These are phyloP conservation scores for Arachis stenosperma DNA, from an alignment of 306 rosid genomes.

Conservation along the genomic window DNA sequence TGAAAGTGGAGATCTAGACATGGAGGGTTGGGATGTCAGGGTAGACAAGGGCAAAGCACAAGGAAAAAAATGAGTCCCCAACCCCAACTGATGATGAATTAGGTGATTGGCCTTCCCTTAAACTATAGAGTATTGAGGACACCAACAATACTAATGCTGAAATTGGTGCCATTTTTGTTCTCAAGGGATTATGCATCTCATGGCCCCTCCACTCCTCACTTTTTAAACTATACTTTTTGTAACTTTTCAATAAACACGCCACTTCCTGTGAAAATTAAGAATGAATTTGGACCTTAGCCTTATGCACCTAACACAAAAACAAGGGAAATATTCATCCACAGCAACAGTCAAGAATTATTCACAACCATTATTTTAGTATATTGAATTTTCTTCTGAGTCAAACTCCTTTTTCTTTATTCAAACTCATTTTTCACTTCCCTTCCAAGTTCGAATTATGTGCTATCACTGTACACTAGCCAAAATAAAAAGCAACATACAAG, in stretches of 20 bases:
- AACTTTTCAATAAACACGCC: no score
- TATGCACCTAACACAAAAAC: background rate
- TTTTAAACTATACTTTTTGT: no score
- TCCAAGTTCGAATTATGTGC: no score
- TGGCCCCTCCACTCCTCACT: no score
- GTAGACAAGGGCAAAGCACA: background rate
- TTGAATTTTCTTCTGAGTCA: no score
- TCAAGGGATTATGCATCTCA: background rate
- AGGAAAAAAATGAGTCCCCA: background rate
- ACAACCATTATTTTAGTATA: no score
- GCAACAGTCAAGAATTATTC: no score
- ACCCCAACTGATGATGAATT: no score
- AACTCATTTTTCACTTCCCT: no score
- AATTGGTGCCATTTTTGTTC: slow-evolving; percentile 17
- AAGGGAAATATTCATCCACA: background rate
- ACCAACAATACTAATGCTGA: background rate
- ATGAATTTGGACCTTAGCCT: background rate
- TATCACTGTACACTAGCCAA: background rate
- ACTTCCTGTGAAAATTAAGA: background rate
- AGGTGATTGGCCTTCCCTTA: background rate
- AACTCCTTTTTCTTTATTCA: no score
- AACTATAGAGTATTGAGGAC: background rate
- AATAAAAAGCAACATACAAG: background rate
- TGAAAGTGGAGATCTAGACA: background rate
- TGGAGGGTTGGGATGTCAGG: slow-evolving; percentile 10